Evolutionary conservation across 192 early-diverging fungal genomes (phyloP), one percentile per base, ranked within the genome.

Genomic region (Coemansia sp.): DNA sequence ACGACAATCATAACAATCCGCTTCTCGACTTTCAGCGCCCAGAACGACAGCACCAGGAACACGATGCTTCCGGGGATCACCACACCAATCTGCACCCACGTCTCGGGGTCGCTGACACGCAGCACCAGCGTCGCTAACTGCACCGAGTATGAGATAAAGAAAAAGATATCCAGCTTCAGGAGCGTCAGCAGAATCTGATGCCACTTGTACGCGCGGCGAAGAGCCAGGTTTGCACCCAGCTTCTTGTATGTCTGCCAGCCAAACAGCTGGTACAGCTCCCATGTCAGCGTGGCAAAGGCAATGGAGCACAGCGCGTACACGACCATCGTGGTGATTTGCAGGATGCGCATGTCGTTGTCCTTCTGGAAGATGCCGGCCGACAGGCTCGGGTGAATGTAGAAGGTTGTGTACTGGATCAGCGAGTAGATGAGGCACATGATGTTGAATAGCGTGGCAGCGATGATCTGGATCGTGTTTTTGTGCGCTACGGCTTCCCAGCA

Each of bases 381-480:
- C 19, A 61, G 19, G 43, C 71, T 82, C 42, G 80, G 80, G 19
- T 60, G 71, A 43, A 82, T 70, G 43, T 82, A 82, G 40, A 82
- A 77, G 14, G 80, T 82, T 52, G 80, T 82, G 67, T 81, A 84
- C 78, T 84, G 82, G 59, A 84, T 84, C 14, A 84, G 72, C 63
- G 82, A 74, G 73, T 86, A 88, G 15, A 81, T 62, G 53, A 77
- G 74, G 33, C 84, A 85, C 68, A 88, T 72, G 33, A 82, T 63
- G 53, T 88, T 88, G 56, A 88, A 88, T 40, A 85, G 63, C 14
- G 85, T 86, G 5, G 85, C 82, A 0, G 87, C 85, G 52, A 93
- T 87, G 48, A 94, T 88, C 68, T 97, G 94, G 64, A 97, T 94
- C 22, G 94, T 93, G 81, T 97, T 97, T 73, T 94, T 87, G 79